Evolutionary conservation across 1,284 basidiomycete species (phyloP), one percentile per base, ranked within the genome.

Genomic region (Ustilago cynodontis): DNA sequence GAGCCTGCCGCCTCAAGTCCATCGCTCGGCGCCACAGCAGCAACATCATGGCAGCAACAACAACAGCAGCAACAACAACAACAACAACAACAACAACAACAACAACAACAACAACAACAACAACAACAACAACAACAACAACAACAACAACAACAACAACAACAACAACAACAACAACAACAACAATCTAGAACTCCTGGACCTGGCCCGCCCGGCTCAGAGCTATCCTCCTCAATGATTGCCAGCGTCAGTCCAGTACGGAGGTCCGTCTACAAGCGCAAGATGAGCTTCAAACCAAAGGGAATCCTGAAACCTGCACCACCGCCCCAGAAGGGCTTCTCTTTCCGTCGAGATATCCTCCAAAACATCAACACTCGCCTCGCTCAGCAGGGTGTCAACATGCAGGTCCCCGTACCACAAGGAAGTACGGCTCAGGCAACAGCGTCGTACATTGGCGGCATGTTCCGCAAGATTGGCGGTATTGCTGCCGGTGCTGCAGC

Each of bases 381-480:
- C 11, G 83, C 84, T 8, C 83, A 84, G 58, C 79, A 82, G 33
- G 83, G 83, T n/a, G 78, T 85, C 31, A 79, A 81, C 51, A 72
- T 85, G 6, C 78, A 82, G 45, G 80, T 85, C 0, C 83, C 84
- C 5, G 59, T 83, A 16, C 80, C 80, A 2, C 75, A 78, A 50
- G 65, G 63, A 3, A 62, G 71, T 41, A 76, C 80, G 18, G 79
- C 75, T 1, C 69, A 72, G 35, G 78, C 77, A 1, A 76, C 77
- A 14, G 74, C 72, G 31, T 65, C 73, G 28, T 70, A 82, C 57
- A 65, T 84, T 7, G 79, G 81, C 16, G 77, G 80, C 51, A 73
- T 85, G 71, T 71, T 83, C 39, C 77, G 77, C 22, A 71, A 69
- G 56, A 71, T 81, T n/a, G 77, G 74, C 8, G 78, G 79, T 14